phyloP scores from a whole-genome alignment of 805 yeast genomes.

The Kregervanrija pseudodelftensis region DNA sequence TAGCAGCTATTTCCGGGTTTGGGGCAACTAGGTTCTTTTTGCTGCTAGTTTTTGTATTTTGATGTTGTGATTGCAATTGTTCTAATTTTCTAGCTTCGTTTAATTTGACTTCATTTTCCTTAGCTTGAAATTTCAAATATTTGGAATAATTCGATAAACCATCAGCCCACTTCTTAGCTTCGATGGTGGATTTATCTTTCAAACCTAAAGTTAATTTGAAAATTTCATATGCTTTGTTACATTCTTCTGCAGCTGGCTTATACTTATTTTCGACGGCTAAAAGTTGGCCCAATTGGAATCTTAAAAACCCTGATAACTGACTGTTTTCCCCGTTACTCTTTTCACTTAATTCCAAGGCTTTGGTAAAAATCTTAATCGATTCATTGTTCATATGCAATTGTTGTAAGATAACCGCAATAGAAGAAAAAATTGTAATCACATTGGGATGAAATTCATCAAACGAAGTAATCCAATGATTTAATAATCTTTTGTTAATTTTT shows the following conservation, averaged over 20 bases:
- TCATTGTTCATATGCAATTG: conserved; percentile 39
- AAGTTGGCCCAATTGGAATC: conserved; percentile 63
- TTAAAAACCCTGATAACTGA: conserved; percentile 55
- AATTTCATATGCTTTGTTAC: conserved; percentile 47
- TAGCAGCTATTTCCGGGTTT: conserved; percentile 50
- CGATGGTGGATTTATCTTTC: conserved; percentile 59
- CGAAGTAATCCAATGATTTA: conserved; percentile 50
- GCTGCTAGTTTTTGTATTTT: conserved; percentile 21
- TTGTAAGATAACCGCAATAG: conserved; percentile 55
- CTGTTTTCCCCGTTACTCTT: conserved; percentile 50
- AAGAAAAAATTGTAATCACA: conserved; percentile 51
- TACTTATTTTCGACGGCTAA: conserved; percentile 46
- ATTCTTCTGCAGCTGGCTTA: conserved; percentile 48
- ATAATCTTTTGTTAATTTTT: conserved; percentile 52
- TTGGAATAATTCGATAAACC: conserved; percentile 45
- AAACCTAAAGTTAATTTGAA: conserved; percentile 59
- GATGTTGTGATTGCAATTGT: conserved; percentile 11
- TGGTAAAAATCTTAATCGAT: conserved; percentile 46
- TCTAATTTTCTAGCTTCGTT: conserved; percentile 18
- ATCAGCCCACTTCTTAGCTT: conserved; percentile 56
- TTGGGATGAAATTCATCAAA: conserved; percentile 67
- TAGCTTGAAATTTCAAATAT: conserved; percentile 16
- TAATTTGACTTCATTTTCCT: conserved; percentile 16
- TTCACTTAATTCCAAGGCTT: conserved; percentile 45
- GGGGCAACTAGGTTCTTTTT: conserved; percentile 30